Evolutionary conservation across 179 eudicot genomes (phyloP), one percentile per base, ranked within the genome.

Genomic region (Vitellaria paradoxa): DNA sequence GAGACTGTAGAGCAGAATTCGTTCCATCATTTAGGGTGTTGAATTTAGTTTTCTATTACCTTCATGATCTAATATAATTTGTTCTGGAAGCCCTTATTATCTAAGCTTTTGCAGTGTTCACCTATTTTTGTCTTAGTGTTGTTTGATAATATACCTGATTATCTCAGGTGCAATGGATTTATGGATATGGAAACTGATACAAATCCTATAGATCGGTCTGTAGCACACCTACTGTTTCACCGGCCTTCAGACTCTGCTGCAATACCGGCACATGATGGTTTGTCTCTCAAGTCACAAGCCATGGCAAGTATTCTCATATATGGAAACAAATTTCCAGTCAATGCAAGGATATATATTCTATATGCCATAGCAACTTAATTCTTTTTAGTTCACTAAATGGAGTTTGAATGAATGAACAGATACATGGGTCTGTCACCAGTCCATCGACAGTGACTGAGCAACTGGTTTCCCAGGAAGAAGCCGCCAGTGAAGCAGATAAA

Each of bases 121-220:
- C 14, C 24, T 7, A 23, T 59, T 37, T 13, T 49, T 21, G 57
- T 23, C 40, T 69, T 24, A 21, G 7, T 40, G 45, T 46, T 6
- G 13, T 24, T 24, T 37, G 3, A 69, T 47, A 10, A 18, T 14
- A 47, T 2, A 50, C 55, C 11, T 57, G 52, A 42, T 70, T 45
- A 23, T 73, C 70, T 72, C 81, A 89, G 92, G 86, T 87, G 86
- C 83, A 76, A 78, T 52, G 91, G 91, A 64, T 88, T 84, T 73
- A 78, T 89, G 84, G 96, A 96, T 78, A 87, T 93, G 61, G 99
- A 96, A 85, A 91, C 98, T 15, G 88, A 91, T 70, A 94, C 99
- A 72, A 95, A 95, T 84, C 99, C 98, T 63, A 89, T 96, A 77
- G 99, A 96, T 83, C 95, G 99, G 67, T 93, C 99, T 0, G 85